phyloP scores from a whole-genome alignment of 495 filamentous ascomycete genomes.

The Oidiodendron maius region DNA sequence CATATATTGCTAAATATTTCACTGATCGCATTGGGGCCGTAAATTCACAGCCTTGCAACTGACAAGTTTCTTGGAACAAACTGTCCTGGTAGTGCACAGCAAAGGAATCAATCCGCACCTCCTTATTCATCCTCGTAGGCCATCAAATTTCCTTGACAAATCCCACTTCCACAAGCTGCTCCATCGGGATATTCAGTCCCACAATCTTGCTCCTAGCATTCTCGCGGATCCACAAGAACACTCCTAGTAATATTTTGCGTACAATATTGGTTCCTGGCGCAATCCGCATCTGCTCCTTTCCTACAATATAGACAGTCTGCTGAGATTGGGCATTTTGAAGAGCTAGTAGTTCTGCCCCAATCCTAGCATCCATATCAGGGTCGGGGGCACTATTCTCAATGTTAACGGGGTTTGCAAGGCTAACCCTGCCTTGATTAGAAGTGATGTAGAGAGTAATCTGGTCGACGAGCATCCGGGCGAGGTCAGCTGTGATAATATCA shows the following conservation, averaged over 20 bases:
- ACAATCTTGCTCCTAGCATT: slow-evolving; percentile 59
- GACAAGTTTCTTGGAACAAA: too few relatives aligned
- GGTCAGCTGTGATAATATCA: slow-evolving; percentile 54
- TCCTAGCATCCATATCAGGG: not conserved
- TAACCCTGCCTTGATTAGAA: too few relatives aligned
- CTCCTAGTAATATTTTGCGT: slow-evolving; percentile 39
- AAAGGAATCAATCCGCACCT: too few relatives aligned
- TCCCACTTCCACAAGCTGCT: slow-evolving; percentile 62
- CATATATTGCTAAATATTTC: too few relatives aligned
- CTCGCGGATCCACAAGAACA: slow-evolving; percentile 62
- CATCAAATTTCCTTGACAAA: slow-evolving; percentile 61
- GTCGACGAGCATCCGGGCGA: slow-evolving; percentile 52
- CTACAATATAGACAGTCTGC: slow-evolving; percentile 61
- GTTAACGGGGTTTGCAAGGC: slow-evolving; percentile 3
- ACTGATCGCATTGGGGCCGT: too few relatives aligned
- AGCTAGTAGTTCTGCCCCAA: not conserved
- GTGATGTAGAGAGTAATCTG: slow-evolving; percentile 50
- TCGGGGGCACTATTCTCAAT: not conserved
- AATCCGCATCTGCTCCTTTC: slow-evolving; percentile 64
- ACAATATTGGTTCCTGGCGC: slow-evolving; percentile 32
- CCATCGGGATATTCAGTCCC: slow-evolving; percentile 51
- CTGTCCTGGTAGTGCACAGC: too few relatives aligned
- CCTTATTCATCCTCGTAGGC: too few relatives aligned
- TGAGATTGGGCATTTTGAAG: slow-evolving; percentile 40
- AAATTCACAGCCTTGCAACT: too few relatives aligned